A percentile compares a stretch with the other conserved stretches of the same genome.
Conservation (phyloP, 1,284 basidiomycete genomes). For the Cryptococcus hybrid region DNA sequence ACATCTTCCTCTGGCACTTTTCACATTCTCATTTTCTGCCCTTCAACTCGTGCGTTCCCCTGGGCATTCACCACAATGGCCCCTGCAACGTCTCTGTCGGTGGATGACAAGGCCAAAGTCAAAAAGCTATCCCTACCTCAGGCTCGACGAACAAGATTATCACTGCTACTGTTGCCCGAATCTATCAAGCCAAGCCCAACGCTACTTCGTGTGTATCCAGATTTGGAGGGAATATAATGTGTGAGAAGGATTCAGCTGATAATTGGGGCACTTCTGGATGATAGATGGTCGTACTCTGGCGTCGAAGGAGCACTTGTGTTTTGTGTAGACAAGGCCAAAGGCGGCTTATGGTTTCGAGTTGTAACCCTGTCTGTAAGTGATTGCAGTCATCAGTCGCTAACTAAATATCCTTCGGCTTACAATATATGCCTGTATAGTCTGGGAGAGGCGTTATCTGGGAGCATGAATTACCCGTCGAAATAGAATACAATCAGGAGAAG, state of each 20-base stretch:
- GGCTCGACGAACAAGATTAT: constrained; percentile 63
- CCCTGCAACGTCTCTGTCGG: constrained; percentile 52
- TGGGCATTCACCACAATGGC: constrained; percentile 10
- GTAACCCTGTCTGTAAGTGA: constrained; percentile 73
- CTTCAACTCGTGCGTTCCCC: too few relatives aligned
- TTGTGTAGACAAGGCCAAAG: constrained; percentile 61
- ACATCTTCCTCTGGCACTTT: too few relatives aligned
- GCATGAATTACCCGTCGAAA: constrained; percentile 83
- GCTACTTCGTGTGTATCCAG: constrained; percentile 20
- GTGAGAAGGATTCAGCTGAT: neutral
- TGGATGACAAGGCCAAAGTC: constrained; percentile 73
- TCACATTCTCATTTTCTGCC: too few relatives aligned
- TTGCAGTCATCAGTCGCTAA: constrained; percentile 55
- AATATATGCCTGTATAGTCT: constrained; percentile 52
- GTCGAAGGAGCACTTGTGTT: constrained; percentile 80
- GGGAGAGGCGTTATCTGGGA: constrained; percentile 90
- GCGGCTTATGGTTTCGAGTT: constrained; percentile 66
- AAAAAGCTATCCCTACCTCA: constrained; percentile 60
- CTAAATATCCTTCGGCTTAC: neutral
- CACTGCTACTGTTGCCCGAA: constrained; percentile 71
- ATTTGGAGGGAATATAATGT: constrained; percentile 1
- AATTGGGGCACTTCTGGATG: constrained; percentile 47
- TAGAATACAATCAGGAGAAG: constrained; percentile 82
- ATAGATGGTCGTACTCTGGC: constrained; percentile 78
- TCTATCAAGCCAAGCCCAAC: constrained; percentile 63